Percentiles rank a stretch among this genome's conserved stretches.
phyloP scores from a whole-genome alignment of 441 rosid species.

The Dalechampia spathulata region DNA sequence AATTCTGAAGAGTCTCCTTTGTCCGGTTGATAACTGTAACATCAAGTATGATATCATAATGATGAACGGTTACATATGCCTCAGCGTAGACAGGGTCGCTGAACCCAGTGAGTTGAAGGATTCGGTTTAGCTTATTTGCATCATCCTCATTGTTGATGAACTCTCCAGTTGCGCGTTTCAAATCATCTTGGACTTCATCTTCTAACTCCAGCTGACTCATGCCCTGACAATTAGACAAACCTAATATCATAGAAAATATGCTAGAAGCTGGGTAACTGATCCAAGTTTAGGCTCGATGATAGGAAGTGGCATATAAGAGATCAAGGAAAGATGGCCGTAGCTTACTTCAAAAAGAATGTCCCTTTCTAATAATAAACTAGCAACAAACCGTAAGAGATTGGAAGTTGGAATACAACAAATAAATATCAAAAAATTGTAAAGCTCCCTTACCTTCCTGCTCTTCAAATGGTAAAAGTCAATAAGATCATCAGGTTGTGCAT shows the following conservation, averaged over 20 bases:
- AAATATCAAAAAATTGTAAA: background rate
- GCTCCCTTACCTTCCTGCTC: slow-evolving; percentile 68
- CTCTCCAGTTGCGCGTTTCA: slow-evolving; percentile 95
- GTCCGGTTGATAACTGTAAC: slow-evolving; percentile 81
- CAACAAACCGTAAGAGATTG: no score
- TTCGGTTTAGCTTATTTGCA: slow-evolving; percentile 84
- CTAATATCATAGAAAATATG: no score
- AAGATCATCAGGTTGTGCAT: slow-evolving; percentile 89
- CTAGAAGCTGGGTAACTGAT: background rate
- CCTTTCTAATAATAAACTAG: background rate
- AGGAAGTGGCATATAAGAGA: background rate
- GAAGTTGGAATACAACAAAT: background rate
- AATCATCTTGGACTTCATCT: slow-evolving; percentile 93
- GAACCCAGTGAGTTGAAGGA: slow-evolving; percentile 91
- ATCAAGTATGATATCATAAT: slow-evolving; percentile 89
- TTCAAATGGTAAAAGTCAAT: slow-evolving; percentile 89
- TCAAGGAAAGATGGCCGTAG: background rate
- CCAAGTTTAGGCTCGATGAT: background rate
- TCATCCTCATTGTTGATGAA: slow-evolving; percentile 79
- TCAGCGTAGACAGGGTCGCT: slow-evolving; percentile 95
- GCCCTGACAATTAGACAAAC: slow-evolving; percentile 41
- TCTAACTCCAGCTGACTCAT: slow-evolving; percentile 96
- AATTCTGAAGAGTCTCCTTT: slow-evolving; percentile 85
- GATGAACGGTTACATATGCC: slow-evolving; percentile 87
- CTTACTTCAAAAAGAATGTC: background rate